Percentiles rank a stretch among this genome's conserved stretches.
Evolutionary conservation across 805 yeast genomes (phyloP).

Genomic region (Zygosaccharomyces lentus): DNA sequence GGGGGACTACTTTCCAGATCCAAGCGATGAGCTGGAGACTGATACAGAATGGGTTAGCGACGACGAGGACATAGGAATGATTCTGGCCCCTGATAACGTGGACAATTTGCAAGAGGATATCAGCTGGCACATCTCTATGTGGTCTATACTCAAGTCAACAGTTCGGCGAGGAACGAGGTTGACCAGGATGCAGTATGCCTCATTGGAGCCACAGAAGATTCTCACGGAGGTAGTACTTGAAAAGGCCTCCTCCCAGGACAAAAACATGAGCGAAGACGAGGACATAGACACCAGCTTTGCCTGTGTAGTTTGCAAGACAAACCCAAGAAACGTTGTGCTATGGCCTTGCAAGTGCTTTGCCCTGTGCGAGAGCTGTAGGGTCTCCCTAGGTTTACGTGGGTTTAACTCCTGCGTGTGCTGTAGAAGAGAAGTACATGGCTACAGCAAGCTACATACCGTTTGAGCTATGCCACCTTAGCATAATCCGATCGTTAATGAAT

Average conservation of each 20-base stretch:
- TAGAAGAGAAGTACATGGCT: slow-evolving; percentile 62
- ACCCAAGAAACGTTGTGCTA: slow-evolving; percentile 68
- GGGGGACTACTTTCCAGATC: slow-evolving; percentile 30
- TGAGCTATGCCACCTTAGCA: slow-evolving; percentile 5
- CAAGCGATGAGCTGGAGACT: slow-evolving; percentile 28
- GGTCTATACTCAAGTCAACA: slow-evolving; percentile 26
- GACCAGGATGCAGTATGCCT: slow-evolving; percentile 36
- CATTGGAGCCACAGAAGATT: slow-evolving; percentile 29
- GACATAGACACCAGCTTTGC: slow-evolving; percentile 37
- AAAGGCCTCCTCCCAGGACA: slow-evolving; percentile 13
- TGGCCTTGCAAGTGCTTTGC: slow-evolving; percentile 96
- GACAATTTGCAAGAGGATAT: slow-evolving; percentile 14
- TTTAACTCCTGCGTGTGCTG: slow-evolving; percentile 84
- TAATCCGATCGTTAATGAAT: background rate
- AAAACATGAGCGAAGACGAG: slow-evolving; percentile 22
- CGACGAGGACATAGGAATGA: slow-evolving; percentile 1
- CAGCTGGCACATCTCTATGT: slow-evolving; percentile 32
- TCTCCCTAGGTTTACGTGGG: slow-evolving; percentile 65
- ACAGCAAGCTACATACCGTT: slow-evolving; percentile 38
- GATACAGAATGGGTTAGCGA: slow-evolving; percentile 7
- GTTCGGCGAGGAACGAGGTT: slow-evolving; percentile 23
- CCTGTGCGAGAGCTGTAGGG: slow-evolving; percentile 78
- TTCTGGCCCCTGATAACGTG: slow-evolving; percentile 9
- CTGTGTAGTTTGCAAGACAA: slow-evolving; percentile 80
- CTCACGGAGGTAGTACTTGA: slow-evolving; percentile 29